Base-by-base conservation (phyloP, 2,329 filamentous ascomycete species). In the Microsporum audouinii region DNA sequence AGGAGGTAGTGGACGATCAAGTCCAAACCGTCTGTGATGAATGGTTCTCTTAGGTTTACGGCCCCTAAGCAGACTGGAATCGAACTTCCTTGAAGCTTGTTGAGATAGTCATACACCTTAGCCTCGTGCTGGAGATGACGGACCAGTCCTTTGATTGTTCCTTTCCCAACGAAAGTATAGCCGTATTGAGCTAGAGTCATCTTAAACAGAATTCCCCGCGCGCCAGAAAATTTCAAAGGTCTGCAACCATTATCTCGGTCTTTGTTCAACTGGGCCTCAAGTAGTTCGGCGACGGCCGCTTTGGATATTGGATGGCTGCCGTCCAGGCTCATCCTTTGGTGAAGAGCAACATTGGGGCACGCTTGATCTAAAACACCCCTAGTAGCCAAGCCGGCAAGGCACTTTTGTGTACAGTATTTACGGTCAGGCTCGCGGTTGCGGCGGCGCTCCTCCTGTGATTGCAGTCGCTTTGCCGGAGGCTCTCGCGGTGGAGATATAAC, bases 361-460 rank as follows among this genome's bases (percentile, higher is more conserved):
- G 62, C 23, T 49, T 59, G 27, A 62, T 77, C 73, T 5, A 76
- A 68, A 0, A 62, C 14, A 5, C 63, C 62, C 38, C 71, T 65
- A 10, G 63, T 61, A 5, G 70, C 63, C 38, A 78, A 65, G 14
- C 74, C 73, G 4, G 70, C 65, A 10, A 78, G 68, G 65, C 75
- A 78, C 34, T 68, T 67, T 29, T 76, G 71, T 0, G 74, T 75
- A 65, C 73, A 78, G 63, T 75, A 77, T 55, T 62, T 64, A 45
- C 67, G 64, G n/a, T 60, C 47, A 12, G 39, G 34, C 43, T 34
- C 17, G 2, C 39, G 39, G 2, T 23, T 49, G 17, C 39, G 39
- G 3, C 14, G 6, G 12, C 39, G 39, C 34, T 36, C 34, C 34
- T 36, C 34, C 34, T 36, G 34, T 10, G 34, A 39, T 31, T 17